A percentile compares a stretch with the other conserved stretches of the same genome.
Evolutionary conservation across 192 early-diverging fungal genomes (phyloP).

Genomic region (Coemansia aciculifera): DNA sequence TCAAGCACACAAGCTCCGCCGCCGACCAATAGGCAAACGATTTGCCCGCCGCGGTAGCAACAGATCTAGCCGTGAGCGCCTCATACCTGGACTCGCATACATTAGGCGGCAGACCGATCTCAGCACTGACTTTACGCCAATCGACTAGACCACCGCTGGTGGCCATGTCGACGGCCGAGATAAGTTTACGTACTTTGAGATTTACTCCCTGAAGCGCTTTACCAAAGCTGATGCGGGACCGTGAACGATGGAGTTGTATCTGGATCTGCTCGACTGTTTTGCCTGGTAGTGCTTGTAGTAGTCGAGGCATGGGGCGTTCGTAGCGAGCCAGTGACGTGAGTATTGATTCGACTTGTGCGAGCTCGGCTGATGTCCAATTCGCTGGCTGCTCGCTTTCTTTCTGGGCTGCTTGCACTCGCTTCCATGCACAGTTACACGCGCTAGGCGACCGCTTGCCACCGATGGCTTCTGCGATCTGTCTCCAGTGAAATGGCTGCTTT

Average conservation of each 20-base stretch:
- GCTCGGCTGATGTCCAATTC: background rate
- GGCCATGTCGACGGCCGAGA: background rate
- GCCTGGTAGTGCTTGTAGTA: background rate
- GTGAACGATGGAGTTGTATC: background rate
- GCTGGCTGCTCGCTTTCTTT: background rate
- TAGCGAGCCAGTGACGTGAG: background rate
- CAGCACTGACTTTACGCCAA: background rate
- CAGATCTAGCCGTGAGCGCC: background rate
- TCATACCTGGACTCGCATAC: slow-evolving; percentile 1
- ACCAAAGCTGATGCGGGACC: background rate
- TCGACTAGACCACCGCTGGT: background rate
- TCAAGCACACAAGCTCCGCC: background rate
- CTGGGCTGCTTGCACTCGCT: background rate
- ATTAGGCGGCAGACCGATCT: slow-evolving; percentile 8
- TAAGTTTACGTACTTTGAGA: background rate
- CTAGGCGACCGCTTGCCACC: slow-evolving; percentile 8
- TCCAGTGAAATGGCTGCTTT: background rate
- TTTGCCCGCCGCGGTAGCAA: background rate
- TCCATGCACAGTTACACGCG: background rate
- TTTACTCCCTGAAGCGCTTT: background rate
- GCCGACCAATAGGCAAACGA: background rate
- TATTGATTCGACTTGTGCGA: background rate
- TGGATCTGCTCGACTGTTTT: slow-evolving; percentile 1
- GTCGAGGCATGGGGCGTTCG: background rate
- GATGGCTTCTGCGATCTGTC: background rate